These are phyloP conservation scores for Cryptosporidium bovis DNA, from an alignment of 169 alveolate genomes.

Conservation along the genomic window DNA sequence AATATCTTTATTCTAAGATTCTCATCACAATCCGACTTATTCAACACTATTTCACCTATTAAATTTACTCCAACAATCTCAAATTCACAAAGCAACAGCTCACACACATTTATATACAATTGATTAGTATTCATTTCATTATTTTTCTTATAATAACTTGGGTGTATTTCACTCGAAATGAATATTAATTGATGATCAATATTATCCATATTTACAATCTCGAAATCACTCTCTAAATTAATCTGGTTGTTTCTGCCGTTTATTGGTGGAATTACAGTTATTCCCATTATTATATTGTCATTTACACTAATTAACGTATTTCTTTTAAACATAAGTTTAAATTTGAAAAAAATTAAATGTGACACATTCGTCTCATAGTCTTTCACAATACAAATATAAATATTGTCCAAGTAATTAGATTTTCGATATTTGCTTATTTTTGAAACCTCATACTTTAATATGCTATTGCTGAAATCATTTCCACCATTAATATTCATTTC, in stretches of 20 bases:
- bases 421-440: constrained; percentile 6
- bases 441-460: background rate
- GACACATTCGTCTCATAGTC: background rate
- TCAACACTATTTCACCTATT: constrained; percentile 2
- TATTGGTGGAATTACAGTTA: background rate
- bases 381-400: constrained; percentile 12
- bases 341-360: constrained; percentile 29
- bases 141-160: background rate
- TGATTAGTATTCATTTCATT: background rate
- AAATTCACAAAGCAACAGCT: background rate
- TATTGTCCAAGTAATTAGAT: background rate
- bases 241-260: background rate
- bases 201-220: background rate
- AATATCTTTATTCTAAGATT: background rate
- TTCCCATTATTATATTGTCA: background rate
- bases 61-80: background rate
- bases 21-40: background rate
- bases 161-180: constrained; percentile 1
- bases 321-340: background rate
- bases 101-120: constrained; percentile 29
- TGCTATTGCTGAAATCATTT: no score
- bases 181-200: constrained; percentile 5
- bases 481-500: background rate
- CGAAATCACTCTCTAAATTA: background rate
- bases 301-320: background rate